Base-by-base conservation (phyloP, 306 rosid species). In the Cicer chorassanicum region DNA sequence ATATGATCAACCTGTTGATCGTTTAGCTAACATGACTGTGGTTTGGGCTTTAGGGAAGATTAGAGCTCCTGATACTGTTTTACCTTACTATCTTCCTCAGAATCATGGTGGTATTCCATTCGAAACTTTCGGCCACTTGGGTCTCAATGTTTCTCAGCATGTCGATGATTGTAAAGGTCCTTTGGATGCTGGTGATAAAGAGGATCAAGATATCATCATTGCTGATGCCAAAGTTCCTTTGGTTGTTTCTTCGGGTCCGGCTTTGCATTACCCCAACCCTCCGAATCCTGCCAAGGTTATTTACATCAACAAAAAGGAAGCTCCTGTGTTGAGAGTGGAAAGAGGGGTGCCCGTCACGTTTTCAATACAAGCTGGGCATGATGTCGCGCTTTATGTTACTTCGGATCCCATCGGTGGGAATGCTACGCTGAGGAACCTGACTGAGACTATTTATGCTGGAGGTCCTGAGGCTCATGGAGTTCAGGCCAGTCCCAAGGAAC, bases 331-430 rank as follows among this genome's bases (percentile, higher is more conserved):
- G 82, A 89, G 92, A 77, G 97, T 93, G 12, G 98, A 93, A 74
- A 86, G 97, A 82, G 97, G 98, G 73, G 92, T 93, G 81, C 92
- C 86, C 0, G 93, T 93, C 73, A 89, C 76, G 78, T 93, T 93
- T 78, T 93, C 92, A 0, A 84, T 93, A 48, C 93, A 93, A 78
- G 96, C 97, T 0, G 98, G 97, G 55, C 98, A 93, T 66, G 84
- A 87, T 73, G 92, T 91, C 71, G 92, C 96, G 0, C 83, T 91
- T 62, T 93, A 93, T 74, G 69, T 93, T 61, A 91, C 97, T 64
- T 91, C 97, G 0, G 98, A 93, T 73, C 88, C 92, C 8, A 74
- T 93, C 44, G 98, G 98, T 9, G 96, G 97, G 61, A 93, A 91
- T 85, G 97, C 94, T 9, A 93, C 97, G 0, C 16, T 73, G 77